Percentiles rank a stretch among this genome's conserved stretches.
phyloP scores from a whole-genome alignment of 169 alveolate genomes.

The Plasmodium gaboni region DNA sequence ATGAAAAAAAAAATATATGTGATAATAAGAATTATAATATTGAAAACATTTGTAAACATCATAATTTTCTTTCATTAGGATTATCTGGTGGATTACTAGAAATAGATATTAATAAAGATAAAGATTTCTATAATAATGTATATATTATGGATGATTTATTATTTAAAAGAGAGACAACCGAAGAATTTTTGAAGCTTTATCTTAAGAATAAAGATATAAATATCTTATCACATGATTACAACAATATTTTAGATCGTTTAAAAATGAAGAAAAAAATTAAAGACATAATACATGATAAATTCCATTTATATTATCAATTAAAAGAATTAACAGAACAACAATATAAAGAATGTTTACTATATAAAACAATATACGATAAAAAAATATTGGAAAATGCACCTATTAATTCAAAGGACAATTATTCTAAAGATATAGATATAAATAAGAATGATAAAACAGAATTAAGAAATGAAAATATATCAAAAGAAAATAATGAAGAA shows the following conservation, averaged over 20 bases:
- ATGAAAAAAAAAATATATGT: neutral
- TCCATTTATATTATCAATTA: neutral
- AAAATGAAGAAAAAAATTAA: neutral
- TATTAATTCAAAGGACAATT: neutral
- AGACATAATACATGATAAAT: conserved; percentile 5
- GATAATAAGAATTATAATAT: neutral
- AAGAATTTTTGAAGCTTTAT: neutral
- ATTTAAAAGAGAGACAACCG: neutral
- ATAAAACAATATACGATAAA: conserved; percentile 11
- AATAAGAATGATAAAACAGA: conserved; percentile 6
- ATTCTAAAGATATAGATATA: neutral
- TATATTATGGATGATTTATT: neutral
- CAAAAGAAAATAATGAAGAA: conserved; percentile 1
- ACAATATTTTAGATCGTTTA: neutral
- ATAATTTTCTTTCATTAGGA: neutral
- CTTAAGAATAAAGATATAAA: neutral
- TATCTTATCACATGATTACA: neutral
- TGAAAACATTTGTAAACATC: neutral
- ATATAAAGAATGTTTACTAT: conserved; percentile 48
- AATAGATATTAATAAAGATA: conserved; percentile 1
- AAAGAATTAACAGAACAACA: conserved; percentile 74
- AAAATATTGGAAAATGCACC: neutral
- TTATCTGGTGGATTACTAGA: neutral
- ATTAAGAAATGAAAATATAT: conserved; percentile 2
- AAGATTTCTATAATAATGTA: neutral